Evolutionary conservation across 2,329 filamentous ascomycete species (phyloP), one percentile per base, ranked within the genome.

Genomic region (Incumbomyces delicatus): DNA sequence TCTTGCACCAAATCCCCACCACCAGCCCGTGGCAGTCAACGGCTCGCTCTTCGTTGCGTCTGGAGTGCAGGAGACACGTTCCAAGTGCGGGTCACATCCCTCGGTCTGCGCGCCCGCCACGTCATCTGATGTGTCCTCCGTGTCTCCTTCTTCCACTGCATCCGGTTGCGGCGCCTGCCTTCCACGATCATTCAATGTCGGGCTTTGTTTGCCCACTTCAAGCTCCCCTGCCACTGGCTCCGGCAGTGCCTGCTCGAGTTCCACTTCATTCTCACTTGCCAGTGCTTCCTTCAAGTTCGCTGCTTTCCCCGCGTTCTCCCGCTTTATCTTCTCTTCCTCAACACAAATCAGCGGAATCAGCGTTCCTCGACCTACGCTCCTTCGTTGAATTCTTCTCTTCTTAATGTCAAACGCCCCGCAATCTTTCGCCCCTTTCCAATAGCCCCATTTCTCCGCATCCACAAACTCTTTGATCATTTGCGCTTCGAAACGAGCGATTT

Each of bases 401-500:
- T 30, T 20, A n/a, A 11, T 14, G 18, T 38, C 42, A 16, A 45
- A 33, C 11, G 37, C 34, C 39, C 34, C 41, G 33, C 33, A 22
- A 47, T 35, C 10, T n/a, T 18, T 31, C n/a, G 13, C 33, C 13
- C 18, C 33, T 7, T 14, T 14, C 22, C 10, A 8, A n/a, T 8
- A 27, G 22, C 22, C 22, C 22, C 22, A 27, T 4, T 27, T 6
- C 20, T 36, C 32, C 2, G 22, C 17, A n/a, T 38, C 34, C 12
- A 45, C 34, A 35, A 4, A 37, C 18, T 45, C 33, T 34, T 14
- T 37, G 33, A 45, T 45, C 12, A 34, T 31, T 16, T 46, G 31
- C 5, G 17, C 32, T 33, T 47, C 45, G 39, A 52, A 48, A 8
- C 38, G 18, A 27, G 48, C 47, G 3, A 50, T 37, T 10, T 50